A percentile compares a stretch with the other conserved stretches of the same genome.
Evolutionary conservation across 768 basidiomycete genomes (phyloP).

Genomic region (Suillus decipiens): DNA sequence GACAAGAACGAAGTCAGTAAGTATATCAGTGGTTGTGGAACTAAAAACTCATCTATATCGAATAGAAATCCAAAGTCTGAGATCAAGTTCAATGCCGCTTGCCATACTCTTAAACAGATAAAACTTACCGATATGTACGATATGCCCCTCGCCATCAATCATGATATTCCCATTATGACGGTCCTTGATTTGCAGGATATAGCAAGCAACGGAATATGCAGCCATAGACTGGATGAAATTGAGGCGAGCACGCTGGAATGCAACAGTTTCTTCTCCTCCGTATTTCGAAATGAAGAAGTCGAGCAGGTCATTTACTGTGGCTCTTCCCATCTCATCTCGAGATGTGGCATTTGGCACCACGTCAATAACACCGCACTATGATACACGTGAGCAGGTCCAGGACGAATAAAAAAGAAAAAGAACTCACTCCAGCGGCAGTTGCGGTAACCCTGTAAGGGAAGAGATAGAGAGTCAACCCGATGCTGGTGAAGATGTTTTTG

Average conservation of each 20-base stretch:
- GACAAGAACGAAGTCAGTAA: constrained; percentile 30
- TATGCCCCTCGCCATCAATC: constrained; percentile 98
- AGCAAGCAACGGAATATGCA: constrained; percentile 97
- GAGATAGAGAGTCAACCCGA: constrained; percentile 89
- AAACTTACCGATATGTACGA: constrained; percentile 86
- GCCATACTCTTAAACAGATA: background rate
- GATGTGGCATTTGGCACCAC: constrained; percentile 98
- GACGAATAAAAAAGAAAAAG: constrained; percentile 7
- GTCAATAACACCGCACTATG: constrained; percentile 95
- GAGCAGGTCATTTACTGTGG: constrained; percentile 94
- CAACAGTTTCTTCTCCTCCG: constrained; percentile 83
- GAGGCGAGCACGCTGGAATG: constrained; percentile 89
- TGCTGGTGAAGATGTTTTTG: constrained; percentile 91
- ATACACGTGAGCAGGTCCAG: background rate
- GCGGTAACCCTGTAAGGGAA: constrained; percentile 97
- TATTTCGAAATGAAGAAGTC: constrained; percentile 95
- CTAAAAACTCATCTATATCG: constrained; percentile 92
- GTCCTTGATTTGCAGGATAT: constrained; percentile 98
- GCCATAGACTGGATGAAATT: constrained; percentile 99
- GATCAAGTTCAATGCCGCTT: constrained; percentile 1
- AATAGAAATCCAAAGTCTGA: constrained; percentile 96
- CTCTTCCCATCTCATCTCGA: constrained; percentile 98
- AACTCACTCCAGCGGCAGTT: constrained; percentile 88
- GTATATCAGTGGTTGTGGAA: constrained; percentile 11
- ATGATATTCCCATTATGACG: constrained; percentile 99